Base-by-base conservation (phyloP, 2,329 filamentous ascomycete genomes). In the Aspergillus sp. region DNA sequence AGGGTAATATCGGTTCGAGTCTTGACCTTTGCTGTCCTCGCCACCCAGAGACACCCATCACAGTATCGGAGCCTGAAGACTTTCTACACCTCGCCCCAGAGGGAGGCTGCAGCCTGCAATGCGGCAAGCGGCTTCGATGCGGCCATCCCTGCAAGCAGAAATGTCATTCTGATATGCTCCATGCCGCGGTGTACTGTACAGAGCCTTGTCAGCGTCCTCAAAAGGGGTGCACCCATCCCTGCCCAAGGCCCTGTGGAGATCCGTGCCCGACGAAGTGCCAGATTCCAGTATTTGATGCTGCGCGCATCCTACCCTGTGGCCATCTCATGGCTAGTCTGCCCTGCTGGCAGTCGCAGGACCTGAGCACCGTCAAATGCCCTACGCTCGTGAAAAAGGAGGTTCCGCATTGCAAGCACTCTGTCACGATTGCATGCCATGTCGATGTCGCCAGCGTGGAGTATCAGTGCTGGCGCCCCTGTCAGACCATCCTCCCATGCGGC, bases 21-120 rank as follows among this genome's bases (percentile, higher is more conserved):
- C 69, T 90, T 1, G 77, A 81, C 17, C 75, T 90, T 0, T 76
- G 78, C 51, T 90, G 88, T 56, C 80, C 84, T 4, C 82, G 87
- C 0, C 88, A 91, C 64, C 77, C 77, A 0, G 75, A 84, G 0
- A 81, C 73, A 0, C 64, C 70, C 0, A 82, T 89, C 11, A 17
- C 66, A 1, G 83, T 85, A 2, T 79, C 78, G 0, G 61, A 73
- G 1, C 82, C 86, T 0, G 82, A 86, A 1, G 79, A 89, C 58
- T 89, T 90, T 62, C 58, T 75, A 0, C 78, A 67, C 58, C 70
- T 77, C 57, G 81, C 68, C 0, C 87, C 87, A 0, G 87, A 90
- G 67, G 86, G 86, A 41, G 87, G 87, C 0, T 89, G 86, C 62
- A 66, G 68, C 42, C 66, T 79, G 15, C 70, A 70, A 1, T 89